Base-by-base conservation (phyloP, 2,329 filamentous ascomycete species). In the Trichoderma lentiforme region DNA sequence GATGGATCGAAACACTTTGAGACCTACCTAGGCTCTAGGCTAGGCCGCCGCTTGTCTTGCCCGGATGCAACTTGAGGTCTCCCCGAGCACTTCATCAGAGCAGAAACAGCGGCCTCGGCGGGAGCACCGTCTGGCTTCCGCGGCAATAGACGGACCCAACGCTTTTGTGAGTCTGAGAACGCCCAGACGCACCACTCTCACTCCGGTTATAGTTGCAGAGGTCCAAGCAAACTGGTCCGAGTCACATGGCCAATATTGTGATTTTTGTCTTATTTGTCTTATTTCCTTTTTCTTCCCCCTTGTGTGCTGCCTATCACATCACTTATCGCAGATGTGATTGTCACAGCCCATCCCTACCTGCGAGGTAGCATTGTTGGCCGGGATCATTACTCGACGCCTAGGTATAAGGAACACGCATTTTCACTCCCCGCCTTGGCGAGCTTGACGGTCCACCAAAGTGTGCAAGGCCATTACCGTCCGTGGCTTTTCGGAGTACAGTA, bases 31-130 rank as follows among this genome's bases (percentile, higher is more conserved):
- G 2, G 14, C 2, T 6, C 34, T 36, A 34, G 36, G 12, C 53
- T 51, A 43, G 28, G 36, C 47, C 47, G 47, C 56, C 28, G 39
- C 66, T 69, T 61, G 66, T 60, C 56, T 69, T 36, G 56, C 26
- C 66, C 66, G 66, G 66, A 69, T 69, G 66, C 66, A 69, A 32
- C 66, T 61, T 24, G 36, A 43, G 6, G 28, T 51, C 66, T 69
- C 66, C 66, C 66, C 66, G 66, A 61, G 56, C 21, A 34, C 56
- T 67, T 67, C 51, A 67, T 39, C 64, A 68, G 8, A 69, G n/a
- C 28, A 69, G 66, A 60, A 30, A 60, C 57, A 68, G 58, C 24
- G 34, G 64, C 51, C 34, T 34, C 56, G 18, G 63, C 63, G 63
- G 63, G 63, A 66, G 63, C 12, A 24, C n/a, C 63, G 53, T n/a